phyloP scores from a whole-genome alignment of 768 basidiomycete species.

The Xanthoconium stramineum region DNA sequence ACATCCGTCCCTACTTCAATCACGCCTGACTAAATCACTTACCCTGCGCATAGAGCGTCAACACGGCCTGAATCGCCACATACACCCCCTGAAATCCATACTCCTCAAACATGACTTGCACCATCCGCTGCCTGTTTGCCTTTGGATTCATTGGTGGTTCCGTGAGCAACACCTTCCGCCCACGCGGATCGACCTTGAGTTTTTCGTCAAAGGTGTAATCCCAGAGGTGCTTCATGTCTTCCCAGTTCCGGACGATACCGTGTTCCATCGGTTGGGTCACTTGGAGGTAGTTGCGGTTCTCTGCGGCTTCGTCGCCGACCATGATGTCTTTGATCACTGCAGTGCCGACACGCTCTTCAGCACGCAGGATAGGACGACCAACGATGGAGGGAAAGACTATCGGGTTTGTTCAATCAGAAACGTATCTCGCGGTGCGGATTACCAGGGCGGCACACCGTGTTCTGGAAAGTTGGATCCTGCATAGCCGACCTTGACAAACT shows the following conservation, averaged over 20 bases:
- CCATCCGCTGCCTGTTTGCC: slow-evolving; percentile 89
- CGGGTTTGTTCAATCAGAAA: background rate
- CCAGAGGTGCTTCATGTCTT: slow-evolving; percentile 98
- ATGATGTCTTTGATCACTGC: slow-evolving; percentile 94
- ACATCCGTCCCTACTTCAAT: background rate
- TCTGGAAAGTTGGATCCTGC: slow-evolving; percentile 94
- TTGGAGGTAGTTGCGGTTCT: slow-evolving; percentile 93
- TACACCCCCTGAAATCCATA: slow-evolving; percentile 96
- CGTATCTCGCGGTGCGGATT: background rate
- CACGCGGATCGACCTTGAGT: slow-evolving; percentile 81
- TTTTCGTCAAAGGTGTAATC: slow-evolving; percentile 98
- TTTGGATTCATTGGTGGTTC: slow-evolving; percentile 99
- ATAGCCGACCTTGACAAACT: slow-evolving; percentile 91
- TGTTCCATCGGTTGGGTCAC: slow-evolving; percentile 99
- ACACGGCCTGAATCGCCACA: slow-evolving; percentile 96
- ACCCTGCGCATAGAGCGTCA: slow-evolving; percentile 99
- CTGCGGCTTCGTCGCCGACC: slow-evolving; percentile 95
- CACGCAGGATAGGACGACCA: slow-evolving; percentile 94
- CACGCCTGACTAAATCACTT: slow-evolving; percentile 27
- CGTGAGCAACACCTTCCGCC: slow-evolving; percentile 87
- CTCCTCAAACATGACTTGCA: slow-evolving; percentile 98
- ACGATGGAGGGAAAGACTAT: slow-evolving; percentile 95
- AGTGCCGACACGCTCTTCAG: slow-evolving; percentile 89
- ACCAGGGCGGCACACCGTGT: slow-evolving; percentile 55
- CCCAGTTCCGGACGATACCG: slow-evolving; percentile 98